phyloP scores from a whole-genome alignment of 305 asterid species.

The Galium porrigens region DNA sequence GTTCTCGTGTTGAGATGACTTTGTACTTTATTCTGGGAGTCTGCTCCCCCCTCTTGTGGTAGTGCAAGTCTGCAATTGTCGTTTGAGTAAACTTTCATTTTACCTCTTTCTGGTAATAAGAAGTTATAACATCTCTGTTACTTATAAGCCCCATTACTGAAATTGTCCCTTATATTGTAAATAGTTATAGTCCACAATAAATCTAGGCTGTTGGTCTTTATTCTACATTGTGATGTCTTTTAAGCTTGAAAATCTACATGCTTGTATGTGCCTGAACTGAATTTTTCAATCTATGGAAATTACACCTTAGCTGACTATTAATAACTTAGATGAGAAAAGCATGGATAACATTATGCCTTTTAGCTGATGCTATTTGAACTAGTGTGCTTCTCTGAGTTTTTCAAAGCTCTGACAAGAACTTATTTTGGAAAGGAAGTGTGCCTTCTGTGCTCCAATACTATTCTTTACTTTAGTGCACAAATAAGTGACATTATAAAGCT shows the following conservation, averaged over 20 bases:
- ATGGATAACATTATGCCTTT: neutral
- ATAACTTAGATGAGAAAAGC: neutral
- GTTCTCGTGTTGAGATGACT: constrained; percentile 1
- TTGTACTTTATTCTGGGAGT: neutral
- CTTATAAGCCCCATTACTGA: neutral
- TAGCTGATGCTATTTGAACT: neutral
- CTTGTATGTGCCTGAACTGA: neutral
- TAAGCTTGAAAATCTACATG: neutral
- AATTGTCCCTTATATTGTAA: neutral
- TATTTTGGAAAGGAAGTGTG: neutral
- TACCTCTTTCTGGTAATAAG: neutral
- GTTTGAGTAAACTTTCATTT: constrained; percentile 1
- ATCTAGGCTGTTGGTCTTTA: neutral
- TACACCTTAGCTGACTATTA: neutral
- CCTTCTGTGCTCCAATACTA: neutral
- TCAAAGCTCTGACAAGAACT: neutral
- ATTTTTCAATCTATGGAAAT: neutral
- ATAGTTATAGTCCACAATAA: neutral
- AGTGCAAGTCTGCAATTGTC: neutral
- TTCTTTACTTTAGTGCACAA: neutral
- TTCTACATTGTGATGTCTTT: neutral
- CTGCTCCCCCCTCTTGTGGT: neutral
- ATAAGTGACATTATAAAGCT: neutral
- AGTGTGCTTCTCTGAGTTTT: neutral
- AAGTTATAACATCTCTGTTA: neutral